A percentile compares a stretch with the other conserved stretches of the same genome.
Evolutionary conservation across 345 rosid species (phyloP).

Genomic region (Melastoma malabathricum): DNA sequence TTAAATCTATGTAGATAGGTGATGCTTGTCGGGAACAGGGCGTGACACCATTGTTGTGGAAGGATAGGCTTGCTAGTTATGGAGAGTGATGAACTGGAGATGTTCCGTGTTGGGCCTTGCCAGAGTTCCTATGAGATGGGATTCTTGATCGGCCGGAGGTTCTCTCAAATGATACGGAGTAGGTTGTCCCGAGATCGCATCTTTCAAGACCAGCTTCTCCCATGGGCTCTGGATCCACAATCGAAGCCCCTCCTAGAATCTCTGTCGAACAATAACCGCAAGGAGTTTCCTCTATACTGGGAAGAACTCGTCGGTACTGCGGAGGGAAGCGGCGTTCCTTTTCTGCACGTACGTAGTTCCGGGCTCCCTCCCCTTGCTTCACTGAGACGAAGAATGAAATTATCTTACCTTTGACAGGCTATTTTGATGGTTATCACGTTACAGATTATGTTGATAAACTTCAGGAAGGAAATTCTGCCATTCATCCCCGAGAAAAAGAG

Average conservation of each 20-base stretch:
- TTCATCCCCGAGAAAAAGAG: slow-evolving; percentile 26
- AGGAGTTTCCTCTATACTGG: slow-evolving; percentile 36
- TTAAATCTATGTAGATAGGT: no score
- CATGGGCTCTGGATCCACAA: slow-evolving; percentile 22
- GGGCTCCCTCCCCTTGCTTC: neutral
- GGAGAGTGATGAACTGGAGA: slow-evolving; percentile 11
- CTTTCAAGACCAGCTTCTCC: slow-evolving; percentile 40
- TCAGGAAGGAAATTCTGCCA: slow-evolving; percentile 55
- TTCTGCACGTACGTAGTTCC: slow-evolving; percentile 25
- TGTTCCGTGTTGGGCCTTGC: slow-evolving; percentile 44
- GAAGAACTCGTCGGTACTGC: slow-evolving; percentile 47
- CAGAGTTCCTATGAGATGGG: slow-evolving; percentile 32
- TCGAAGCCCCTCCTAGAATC: slow-evolving; percentile 17
- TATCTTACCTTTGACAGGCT: no score
- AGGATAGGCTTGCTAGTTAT: neutral
- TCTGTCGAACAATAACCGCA: slow-evolving; percentile 25
- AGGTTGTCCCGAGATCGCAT: slow-evolving; percentile 34
- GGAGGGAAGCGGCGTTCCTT: slow-evolving; percentile 37
- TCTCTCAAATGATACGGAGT: slow-evolving; percentile 25
- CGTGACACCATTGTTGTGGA: no score
- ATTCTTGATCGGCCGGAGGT: slow-evolving; percentile 35
- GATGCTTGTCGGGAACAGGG: no score
- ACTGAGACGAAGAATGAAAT: neutral
- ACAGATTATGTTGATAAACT: slow-evolving; percentile 46
- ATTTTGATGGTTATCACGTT: neutral